Percentiles rank a stretch among this genome's conserved stretches.
Evolutionary conservation across 1,284 basidiomycete genomes (phyloP).

Genomic region (Exobasidium rhododendri): DNA sequence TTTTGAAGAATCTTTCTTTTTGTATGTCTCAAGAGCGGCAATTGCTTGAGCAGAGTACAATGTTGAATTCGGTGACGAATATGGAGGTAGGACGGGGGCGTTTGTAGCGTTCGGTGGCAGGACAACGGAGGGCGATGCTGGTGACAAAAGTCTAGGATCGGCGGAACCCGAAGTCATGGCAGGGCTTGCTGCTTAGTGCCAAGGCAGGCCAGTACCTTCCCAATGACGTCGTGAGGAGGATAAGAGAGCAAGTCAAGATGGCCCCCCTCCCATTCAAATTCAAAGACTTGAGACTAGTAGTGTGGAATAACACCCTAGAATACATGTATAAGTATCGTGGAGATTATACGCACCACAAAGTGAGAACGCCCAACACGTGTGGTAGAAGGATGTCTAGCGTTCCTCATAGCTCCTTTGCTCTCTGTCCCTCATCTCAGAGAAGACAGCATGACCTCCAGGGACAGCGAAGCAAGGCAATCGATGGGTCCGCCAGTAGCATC

Average conservation of each 20-base stretch:
- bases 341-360: background rate
- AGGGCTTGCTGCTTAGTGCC: background rate
- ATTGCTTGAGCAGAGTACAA: conserved; percentile 15
- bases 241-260: too few relatives aligned
- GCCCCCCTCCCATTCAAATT: too few relatives aligned
- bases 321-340: background rate
- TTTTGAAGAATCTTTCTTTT: conserved; percentile 57
- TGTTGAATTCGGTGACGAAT: background rate
- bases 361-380: too few relatives aligned
- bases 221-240: too few relatives aligned
- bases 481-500: background rate
- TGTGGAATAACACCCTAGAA: too few relatives aligned
- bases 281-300: too few relatives aligned
- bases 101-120: background rate
- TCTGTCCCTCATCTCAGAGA: too few relatives aligned
- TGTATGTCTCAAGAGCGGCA: conserved; percentile 45
- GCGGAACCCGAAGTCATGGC: background rate
- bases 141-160: background rate
- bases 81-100: background rate
- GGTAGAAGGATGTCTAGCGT: too few relatives aligned
- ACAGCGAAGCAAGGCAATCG: background rate
- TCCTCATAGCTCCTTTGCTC: too few relatives aligned
- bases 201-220: background rate
- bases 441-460: background rate
- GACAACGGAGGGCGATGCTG: background rate